phyloP scores from a whole-genome alignment of 441 rosid genomes.

The Jatropha multifida region DNA sequence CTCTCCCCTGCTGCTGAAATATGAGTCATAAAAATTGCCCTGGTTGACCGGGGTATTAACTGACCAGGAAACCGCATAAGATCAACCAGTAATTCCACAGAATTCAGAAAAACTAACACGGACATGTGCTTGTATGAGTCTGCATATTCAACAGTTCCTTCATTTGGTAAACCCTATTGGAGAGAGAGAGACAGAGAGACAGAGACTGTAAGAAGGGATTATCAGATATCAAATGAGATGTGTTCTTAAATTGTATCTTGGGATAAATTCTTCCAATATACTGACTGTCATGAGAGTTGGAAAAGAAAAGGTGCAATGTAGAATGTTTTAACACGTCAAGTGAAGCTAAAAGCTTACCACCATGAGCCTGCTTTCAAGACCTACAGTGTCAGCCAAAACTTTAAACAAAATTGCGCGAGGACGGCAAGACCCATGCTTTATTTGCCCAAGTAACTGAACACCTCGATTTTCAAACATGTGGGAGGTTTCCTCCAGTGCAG shows the following conservation, averaged over 20 bases:
- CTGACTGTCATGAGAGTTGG: neutral
- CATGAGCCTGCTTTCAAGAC: slow-evolving; percentile 91
- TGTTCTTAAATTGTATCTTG: neutral
- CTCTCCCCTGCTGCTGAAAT: slow-evolving; percentile 98
- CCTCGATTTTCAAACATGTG: slow-evolving; percentile 68
- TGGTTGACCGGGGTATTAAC: slow-evolving; percentile 83
- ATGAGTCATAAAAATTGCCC: slow-evolving; percentile 94
- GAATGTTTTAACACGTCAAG: slow-evolving; percentile 16
- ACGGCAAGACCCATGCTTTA: slow-evolving; percentile 92
- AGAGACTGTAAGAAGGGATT: neutral
- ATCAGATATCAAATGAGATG: neutral
- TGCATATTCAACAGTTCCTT: slow-evolving; percentile 68
- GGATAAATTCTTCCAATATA: neutral
- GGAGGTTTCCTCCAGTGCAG: slow-evolving; percentile 72
- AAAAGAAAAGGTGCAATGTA: neutral
- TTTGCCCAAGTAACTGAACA: slow-evolving; percentile 91
- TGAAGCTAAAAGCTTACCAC: slow-evolving; percentile 61
- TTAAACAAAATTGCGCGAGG: slow-evolving; percentile 96
- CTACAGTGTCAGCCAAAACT: slow-evolving; percentile 94
- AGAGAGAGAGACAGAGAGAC: neutral
- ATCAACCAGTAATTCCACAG: slow-evolving; percentile 92
- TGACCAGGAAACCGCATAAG: slow-evolving; percentile 98
- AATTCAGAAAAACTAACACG: slow-evolving; percentile 82
- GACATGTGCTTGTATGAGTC: slow-evolving; percentile 95
- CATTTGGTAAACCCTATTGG: slow-evolving; percentile 89